Evolutionary conservation across 805 yeast genomes (phyloP).

Genomic region (Wickerhamomyces chambardii): DNA sequence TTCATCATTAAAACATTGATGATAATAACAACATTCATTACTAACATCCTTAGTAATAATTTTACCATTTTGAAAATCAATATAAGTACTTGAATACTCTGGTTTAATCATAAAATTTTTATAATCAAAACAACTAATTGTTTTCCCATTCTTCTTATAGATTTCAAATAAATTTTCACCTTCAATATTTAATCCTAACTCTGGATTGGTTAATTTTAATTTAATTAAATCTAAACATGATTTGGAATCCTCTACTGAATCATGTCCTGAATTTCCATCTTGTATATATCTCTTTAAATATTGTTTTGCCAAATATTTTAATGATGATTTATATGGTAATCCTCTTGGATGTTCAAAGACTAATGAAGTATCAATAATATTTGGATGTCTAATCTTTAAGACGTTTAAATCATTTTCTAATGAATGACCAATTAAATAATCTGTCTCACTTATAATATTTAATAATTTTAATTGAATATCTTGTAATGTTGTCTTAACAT

Average conservation of each 20-base stretch:
- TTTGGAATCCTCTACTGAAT: constrained; percentile 77
- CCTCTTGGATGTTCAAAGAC: constrained; percentile 78
- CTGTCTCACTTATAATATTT: constrained; percentile 40
- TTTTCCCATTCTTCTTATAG: constrained; percentile 20
- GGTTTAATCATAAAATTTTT: constrained; percentile 8
- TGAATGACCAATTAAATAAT: constrained; percentile 83
- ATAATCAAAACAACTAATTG: constrained; percentile 25
- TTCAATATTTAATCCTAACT: constrained; percentile 46
- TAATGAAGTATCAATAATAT: constrained; percentile 72
- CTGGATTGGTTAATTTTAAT: constrained; percentile 55
- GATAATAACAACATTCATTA: constrained; percentile 22
- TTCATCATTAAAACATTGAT: constrained; percentile 49
- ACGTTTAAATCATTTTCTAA: constrained; percentile 75
- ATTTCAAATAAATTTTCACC: constrained; percentile 34
- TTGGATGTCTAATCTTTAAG: constrained; percentile 61
- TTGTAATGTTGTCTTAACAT: constrained; percentile 51
- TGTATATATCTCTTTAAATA: constrained; percentile 58
- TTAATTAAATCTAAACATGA: constrained; percentile 75
- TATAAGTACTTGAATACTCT: neutral
- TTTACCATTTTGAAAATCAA: neutral
- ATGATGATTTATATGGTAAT: constrained; percentile 70
- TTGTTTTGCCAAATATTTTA: constrained; percentile 57
- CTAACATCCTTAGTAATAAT: constrained; percentile 11
- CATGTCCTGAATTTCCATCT: constrained; percentile 63
- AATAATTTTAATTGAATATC: constrained; percentile 61